Conservation (phyloP, 768 basidiomycete species). For the Pleurotus tuber-regium region DNA sequence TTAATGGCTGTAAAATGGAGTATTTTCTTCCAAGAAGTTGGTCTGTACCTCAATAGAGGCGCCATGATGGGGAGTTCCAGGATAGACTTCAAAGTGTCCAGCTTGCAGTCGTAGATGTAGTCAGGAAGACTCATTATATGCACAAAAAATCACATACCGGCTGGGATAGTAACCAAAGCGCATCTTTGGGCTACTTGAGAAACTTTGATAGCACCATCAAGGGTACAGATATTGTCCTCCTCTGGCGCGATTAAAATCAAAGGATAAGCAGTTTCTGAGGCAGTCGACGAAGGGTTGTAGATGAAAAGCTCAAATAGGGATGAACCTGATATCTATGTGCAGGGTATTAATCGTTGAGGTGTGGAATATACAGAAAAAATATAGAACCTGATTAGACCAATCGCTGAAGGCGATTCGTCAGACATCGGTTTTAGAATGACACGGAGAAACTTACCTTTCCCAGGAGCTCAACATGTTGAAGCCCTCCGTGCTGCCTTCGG, state of each 20-base stretch:
- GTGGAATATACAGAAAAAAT: too few relatives aligned
- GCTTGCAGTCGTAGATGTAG: conserved; percentile 1
- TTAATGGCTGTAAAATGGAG: too few relatives aligned
- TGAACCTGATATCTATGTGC: conserved; percentile 11
- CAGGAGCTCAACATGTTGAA: too few relatives aligned
- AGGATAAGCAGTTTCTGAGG: not conserved
- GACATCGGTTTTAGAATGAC: too few relatives aligned
- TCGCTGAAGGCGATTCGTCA: too few relatives aligned
- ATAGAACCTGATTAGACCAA: too few relatives aligned
- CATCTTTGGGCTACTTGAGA: conserved; percentile 12
- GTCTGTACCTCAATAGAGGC: conserved; percentile 19
- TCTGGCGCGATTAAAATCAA: not conserved
- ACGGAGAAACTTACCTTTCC: conserved; percentile 9
- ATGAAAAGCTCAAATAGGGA: not conserved
- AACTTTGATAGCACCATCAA: conserved; percentile 5
- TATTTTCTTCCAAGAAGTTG: conserved; percentile 20
- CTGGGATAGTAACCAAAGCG: conserved; percentile 15
- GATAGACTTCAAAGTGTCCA: conserved; percentile 25
- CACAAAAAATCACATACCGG: conserved; percentile 1
- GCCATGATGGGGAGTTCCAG: conserved; percentile 14
- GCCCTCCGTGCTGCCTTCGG: too few relatives aligned
- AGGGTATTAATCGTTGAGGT: too few relatives aligned
- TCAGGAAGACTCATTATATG: too few relatives aligned
- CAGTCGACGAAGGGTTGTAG: not conserved
- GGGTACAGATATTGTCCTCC: not conserved